These are phyloP conservation scores for Luzula sylvatica DNA, from an alignment of 176 grass and related monocot species.

Conservation along the genomic window DNA sequence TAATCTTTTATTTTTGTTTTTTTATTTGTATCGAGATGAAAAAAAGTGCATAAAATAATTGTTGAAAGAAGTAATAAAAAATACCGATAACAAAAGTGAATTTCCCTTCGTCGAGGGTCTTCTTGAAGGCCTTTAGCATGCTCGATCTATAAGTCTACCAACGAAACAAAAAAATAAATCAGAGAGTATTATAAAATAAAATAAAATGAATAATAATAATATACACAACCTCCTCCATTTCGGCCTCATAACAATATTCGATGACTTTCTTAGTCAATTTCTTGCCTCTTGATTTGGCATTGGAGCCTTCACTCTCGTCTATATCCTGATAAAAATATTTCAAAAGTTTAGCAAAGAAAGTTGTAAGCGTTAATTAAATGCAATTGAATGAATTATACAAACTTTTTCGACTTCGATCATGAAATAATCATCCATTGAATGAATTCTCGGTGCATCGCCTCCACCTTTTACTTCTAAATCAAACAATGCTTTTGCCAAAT, in stretches of 20 bases:
- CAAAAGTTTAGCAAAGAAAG: background rate
- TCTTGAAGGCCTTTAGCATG: conserved; percentile 96
- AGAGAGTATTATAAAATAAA: conserved; percentile 4
- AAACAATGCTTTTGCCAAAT: conserved; percentile 76
- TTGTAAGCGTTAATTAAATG: background rate
- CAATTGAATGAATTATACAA: background rate
- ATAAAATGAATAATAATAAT: conserved; percentile 15
- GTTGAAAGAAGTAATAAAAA: background rate
- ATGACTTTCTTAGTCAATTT: conserved; percentile 89
- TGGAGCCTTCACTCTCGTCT: conserved; percentile 55
- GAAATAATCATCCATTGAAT: conserved; percentile 99
- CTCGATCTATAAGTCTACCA: conserved; percentile 75
- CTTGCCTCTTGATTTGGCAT: conserved; percentile 68
- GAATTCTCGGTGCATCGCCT: conserved; percentile 84
- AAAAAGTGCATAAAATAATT: no score
- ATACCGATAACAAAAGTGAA: conserved; percentile 99
- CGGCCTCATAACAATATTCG: conserved; percentile 93
- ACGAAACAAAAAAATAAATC: conserved; percentile 1
- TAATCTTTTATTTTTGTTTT: no score
- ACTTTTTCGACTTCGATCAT: conserved; percentile 99
- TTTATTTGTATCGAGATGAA: no score
- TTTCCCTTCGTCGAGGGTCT: conserved; percentile 94
- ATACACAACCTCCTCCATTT: conserved; percentile 91
- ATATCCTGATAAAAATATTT: conserved; percentile 33
- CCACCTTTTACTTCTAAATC: conserved; percentile 93